These are phyloP conservation scores for Pulveroboletus sp. DNA, from an alignment of 768 basidiomycete species.

Conservation along the genomic window DNA sequence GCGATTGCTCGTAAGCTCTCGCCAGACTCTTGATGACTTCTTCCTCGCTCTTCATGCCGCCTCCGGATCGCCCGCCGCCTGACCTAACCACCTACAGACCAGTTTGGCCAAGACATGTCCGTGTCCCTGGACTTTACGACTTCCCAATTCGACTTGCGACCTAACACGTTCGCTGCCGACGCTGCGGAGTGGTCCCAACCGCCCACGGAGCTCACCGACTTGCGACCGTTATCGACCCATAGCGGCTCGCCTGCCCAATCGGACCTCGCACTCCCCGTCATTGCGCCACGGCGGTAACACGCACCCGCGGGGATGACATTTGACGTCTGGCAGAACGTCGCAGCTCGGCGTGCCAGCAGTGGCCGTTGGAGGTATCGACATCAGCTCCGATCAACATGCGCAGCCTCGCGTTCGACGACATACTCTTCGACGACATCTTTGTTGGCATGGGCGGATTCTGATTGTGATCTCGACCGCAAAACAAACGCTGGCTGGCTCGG, in stretches of 20 bases:
- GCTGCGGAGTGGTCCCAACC: conserved; percentile 6
- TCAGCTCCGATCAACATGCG: conserved; percentile 5
- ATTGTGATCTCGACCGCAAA: background rate
- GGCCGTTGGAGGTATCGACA: conserved; percentile 6
- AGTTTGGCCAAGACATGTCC: conserved; percentile 14
- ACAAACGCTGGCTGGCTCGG: background rate
- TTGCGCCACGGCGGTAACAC: conserved; percentile 28
- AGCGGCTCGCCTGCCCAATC: conserved; percentile 39
- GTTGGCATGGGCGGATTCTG: conserved; percentile 12
- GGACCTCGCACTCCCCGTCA: conserved; percentile 25
- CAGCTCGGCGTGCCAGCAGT: conserved; percentile 3
- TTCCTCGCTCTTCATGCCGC: conserved; percentile 21
- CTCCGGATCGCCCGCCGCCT: conserved; percentile 5
- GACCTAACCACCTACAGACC: conserved; percentile 27
- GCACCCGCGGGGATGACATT: conserved; percentile 1
- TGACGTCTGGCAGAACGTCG: conserved; percentile 21
- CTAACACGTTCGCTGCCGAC: conserved; percentile 4
- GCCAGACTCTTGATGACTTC: conserved; percentile 21
- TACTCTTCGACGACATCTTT: conserved; percentile 14
- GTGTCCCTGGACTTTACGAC: conserved; percentile 7
- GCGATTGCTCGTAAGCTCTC: background rate
- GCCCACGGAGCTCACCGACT: conserved; percentile 19
- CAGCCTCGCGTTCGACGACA: conserved; percentile 14
- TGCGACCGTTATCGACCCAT: conserved; percentile 41
- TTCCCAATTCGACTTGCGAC: conserved; percentile 9